Evolutionary conservation across 1,139 yeast genomes (phyloP).

Genomic region (Arxiozyma slooffiae): DNA sequence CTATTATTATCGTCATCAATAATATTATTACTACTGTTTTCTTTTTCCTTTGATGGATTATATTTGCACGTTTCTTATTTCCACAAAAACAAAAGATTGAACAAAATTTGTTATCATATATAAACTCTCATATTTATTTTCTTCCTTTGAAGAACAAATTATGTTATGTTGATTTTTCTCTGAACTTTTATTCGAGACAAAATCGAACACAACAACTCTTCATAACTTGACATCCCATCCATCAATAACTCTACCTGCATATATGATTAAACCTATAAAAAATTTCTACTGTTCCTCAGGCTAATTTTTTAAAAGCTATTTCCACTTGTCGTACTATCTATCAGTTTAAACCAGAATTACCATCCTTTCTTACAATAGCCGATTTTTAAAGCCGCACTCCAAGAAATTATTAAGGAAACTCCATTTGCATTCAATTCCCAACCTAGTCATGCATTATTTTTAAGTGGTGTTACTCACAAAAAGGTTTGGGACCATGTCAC

Average conservation of each 20-base stretch:
- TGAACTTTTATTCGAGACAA: too few species aligned
- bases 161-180: too few species aligned
- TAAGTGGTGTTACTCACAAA: slow-evolving; percentile 34
- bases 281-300: slow-evolving; percentile 5
- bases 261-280: neutral
- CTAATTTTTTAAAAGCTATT: slow-evolving; percentile 22
- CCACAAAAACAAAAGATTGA: too few species aligned
- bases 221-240: neutral
- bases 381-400: slow-evolving; percentile 28
- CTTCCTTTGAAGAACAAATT: neutral
- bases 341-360: slow-evolving; percentile 30
- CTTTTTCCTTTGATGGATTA: neutral
- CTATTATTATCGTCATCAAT: too few species aligned
- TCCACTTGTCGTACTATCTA: slow-evolving; percentile 31
- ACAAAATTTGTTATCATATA: neutral
- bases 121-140: neutral
- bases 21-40: neutral
- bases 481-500: slow-evolving; percentile 33
- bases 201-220: neutral
- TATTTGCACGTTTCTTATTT: neutral
- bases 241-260: neutral
- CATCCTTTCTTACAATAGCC: slow-evolving; percentile 28
- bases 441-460: slow-evolving; percentile 32
- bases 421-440: slow-evolving; percentile 40
- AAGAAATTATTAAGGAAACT: slow-evolving; percentile 30